Percentiles rank a stretch among this genome's conserved stretches.
These are phyloP conservation scores for Volvox africanus DNA, from an alignment of 139 green algal genomes.

Conservation along the genomic window DNA sequence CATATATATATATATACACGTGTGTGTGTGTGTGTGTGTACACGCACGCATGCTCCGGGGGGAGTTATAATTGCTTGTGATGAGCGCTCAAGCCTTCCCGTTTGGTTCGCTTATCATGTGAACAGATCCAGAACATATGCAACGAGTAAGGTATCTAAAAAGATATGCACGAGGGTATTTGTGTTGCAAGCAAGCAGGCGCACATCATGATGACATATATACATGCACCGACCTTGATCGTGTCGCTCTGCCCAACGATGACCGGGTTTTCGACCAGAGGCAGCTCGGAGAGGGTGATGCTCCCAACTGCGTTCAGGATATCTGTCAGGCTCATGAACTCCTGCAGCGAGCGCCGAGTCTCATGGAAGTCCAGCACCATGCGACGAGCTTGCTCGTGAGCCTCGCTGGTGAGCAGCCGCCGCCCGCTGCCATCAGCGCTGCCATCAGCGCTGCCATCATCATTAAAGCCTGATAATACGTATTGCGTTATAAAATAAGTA, in stretches of 20 bases:
- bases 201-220: too few species aligned
- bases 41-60: background rate
- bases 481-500: too few species aligned
- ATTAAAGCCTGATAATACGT: too few species aligned
- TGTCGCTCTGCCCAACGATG: background rate
- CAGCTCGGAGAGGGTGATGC: too few species aligned
- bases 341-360: constrained; percentile 1
- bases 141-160: too few species aligned
- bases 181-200: too few species aligned
- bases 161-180: too few species aligned
- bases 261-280: background rate
- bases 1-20: background rate
- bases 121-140: too few species aligned
- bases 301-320: background rate
- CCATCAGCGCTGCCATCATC: too few species aligned
- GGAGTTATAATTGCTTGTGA: too few species aligned
- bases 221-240: background rate
- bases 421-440: background rate
- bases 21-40: background rate
- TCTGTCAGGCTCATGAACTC: background rate
- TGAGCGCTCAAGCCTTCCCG: too few species aligned
- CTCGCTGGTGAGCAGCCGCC: background rate
- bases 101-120: too few species aligned
- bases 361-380: constrained; percentile 35
- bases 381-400: background rate